Percentiles rank a stretch among this genome's conserved stretches.
Evolutionary conservation across 2,329 filamentous ascomycete genomes (phyloP).

Genomic region (Elsinoe necatrix): DNA sequence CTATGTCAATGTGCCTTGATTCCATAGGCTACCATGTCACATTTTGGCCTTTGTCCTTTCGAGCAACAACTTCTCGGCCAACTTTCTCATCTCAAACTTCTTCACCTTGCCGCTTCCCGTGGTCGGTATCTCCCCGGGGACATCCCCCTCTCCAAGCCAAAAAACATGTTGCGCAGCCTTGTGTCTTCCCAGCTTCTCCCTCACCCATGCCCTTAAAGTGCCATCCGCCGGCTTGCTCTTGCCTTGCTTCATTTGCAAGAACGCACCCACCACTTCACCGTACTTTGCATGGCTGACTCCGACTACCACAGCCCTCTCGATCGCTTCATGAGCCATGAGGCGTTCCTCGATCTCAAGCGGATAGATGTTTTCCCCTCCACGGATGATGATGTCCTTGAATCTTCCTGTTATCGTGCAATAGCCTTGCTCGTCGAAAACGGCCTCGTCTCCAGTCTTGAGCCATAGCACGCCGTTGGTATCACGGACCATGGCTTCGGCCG

Average conservation of each 20-base stretch:
- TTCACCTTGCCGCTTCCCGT: constrained; percentile 40
- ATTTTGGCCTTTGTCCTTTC: background rate
- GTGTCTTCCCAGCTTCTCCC: constrained; percentile 32
- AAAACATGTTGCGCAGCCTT: constrained; percentile 63
- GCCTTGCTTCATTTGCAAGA: constrained; percentile 28
- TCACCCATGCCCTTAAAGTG: constrained; percentile 32
- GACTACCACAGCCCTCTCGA: constrained; percentile 26
- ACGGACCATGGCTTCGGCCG: constrained; percentile 59
- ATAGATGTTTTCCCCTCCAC: constrained; percentile 60
- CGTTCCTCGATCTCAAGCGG: constrained; percentile 28
- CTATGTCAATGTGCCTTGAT: too few species aligned
- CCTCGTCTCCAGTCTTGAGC: constrained; percentile 57
- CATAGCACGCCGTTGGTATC: constrained; percentile 53
- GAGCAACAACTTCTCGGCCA: constrained; percentile 17
- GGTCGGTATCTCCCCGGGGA: constrained; percentile 30
- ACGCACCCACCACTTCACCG: constrained; percentile 26
- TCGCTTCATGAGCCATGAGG: constrained; percentile 22
- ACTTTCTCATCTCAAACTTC: constrained; percentile 32
- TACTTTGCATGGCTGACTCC: constrained; percentile 26
- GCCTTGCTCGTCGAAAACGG: constrained; percentile 38
- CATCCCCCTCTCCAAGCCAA: constrained; percentile 53
- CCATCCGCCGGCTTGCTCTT: constrained; percentile 26
- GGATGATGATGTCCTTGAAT: constrained; percentile 28
- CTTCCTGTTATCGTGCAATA: constrained; percentile 32
- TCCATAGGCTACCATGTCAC: background rate